Evolutionary conservation across 345 rosid species (phyloP).

Genomic region (Melaleuca quinquenervia): DNA sequence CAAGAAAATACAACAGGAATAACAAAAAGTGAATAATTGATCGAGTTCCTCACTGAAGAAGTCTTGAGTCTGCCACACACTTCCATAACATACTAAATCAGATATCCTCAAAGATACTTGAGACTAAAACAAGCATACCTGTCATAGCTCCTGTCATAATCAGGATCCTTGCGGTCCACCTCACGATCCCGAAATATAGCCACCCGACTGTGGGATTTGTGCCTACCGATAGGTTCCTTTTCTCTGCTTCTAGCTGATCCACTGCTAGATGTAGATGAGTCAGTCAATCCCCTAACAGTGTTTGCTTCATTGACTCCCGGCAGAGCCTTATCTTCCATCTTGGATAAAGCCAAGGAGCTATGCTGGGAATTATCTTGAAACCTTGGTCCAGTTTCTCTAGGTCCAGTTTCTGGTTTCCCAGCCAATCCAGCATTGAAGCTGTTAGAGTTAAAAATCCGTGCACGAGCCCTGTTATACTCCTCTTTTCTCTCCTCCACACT

Average conservation of each 20-base stretch:
- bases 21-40: neutral
- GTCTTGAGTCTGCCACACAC: neutral
- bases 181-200: constrained; percentile 83
- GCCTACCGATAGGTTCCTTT: constrained; percentile 49
- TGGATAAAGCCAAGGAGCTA: constrained; percentile 22
- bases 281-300: constrained; percentile 30
- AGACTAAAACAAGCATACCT: constrained; percentile 21
- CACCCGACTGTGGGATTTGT: constrained; percentile 41
- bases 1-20: neutral
- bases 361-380: constrained; percentile 28
- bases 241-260: constrained; percentile 52
- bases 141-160: constrained; percentile 72
- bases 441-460: constrained; percentile 55
- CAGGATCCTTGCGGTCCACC: constrained; percentile 66
- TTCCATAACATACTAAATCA: neutral
- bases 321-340: constrained; percentile 34
- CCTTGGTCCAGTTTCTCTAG: constrained; percentile 22
- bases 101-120: neutral
- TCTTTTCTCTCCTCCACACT: constrained; percentile 85
- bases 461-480: constrained; percentile 75
- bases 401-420: constrained; percentile 36
- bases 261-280: constrained; percentile 39
- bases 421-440: constrained; percentile 16
- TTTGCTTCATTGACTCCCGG: constrained; percentile 30
- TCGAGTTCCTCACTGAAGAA: neutral